These are phyloP conservation scores for Leucosporidium scottii DNA, from an alignment of 768 basidiomycete species.

Conservation along the genomic window DNA sequence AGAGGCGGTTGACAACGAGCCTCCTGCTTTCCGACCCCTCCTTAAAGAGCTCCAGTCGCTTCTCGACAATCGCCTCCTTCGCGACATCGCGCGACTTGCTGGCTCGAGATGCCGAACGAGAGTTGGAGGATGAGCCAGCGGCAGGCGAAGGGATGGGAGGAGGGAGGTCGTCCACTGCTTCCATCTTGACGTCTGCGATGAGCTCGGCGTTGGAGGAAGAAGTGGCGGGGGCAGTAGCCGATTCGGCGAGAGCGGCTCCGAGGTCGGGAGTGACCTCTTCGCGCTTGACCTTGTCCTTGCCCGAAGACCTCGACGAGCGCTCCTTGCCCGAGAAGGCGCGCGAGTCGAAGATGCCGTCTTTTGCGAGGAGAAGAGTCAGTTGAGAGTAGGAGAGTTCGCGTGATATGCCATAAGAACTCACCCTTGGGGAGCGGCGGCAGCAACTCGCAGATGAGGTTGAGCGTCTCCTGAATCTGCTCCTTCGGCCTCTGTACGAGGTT, in stretches of 20 bases:
- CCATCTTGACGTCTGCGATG: constrained; percentile 24
- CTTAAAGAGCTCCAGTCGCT: constrained; percentile 56
- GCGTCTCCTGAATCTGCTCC: constrained; percentile 90
- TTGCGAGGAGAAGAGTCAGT: constrained; percentile 11
- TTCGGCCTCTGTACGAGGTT: constrained; percentile 93
- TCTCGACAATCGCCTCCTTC: constrained; percentile 46
- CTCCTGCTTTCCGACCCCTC: constrained; percentile 48
- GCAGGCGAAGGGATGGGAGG: constrained; percentile 37
- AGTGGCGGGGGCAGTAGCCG: constrained; percentile 6
- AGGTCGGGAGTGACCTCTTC: constrained; percentile 29
- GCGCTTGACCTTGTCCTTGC: constrained; percentile 27
- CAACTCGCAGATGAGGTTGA: constrained; percentile 80
- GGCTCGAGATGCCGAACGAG: constrained; percentile 39
- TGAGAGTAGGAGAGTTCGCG: not conserved
- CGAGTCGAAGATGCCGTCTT: constrained; percentile 93
- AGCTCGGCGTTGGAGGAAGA: constrained; percentile 10
- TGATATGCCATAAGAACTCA: constrained; percentile 42
- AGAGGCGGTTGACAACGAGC: constrained; percentile 67
- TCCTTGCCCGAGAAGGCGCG: constrained; percentile 28
- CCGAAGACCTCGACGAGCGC: constrained; percentile 12
- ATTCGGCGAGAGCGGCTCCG: not conserved
- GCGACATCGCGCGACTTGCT: constrained; percentile 11
- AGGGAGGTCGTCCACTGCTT: constrained; percentile 30
- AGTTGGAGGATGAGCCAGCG: constrained; percentile 37
- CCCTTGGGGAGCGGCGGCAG: constrained; percentile 91